A percentile compares a stretch with the other conserved stretches of the same genome.
Conservation (phyloP, 768 basidiomycete species). For the Xanthoconium stramineum region DNA sequence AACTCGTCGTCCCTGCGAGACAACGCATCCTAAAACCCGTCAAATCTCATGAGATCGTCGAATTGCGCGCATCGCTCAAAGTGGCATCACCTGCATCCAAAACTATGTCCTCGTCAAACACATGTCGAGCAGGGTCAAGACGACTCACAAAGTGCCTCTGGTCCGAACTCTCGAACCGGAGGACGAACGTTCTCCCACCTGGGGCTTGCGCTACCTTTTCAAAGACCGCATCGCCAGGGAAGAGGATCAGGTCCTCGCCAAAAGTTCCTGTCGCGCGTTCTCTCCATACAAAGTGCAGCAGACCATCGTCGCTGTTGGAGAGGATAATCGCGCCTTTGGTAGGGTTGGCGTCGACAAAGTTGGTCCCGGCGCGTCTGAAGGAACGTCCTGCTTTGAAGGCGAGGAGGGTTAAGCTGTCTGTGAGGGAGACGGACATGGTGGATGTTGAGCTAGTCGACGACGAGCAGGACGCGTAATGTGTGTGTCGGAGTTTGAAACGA, state of each 20-base stretch:
- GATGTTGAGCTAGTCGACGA: not conserved
- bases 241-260: constrained; percentile 83
- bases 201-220: constrained; percentile 65
- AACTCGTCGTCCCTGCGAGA: constrained; percentile 69
- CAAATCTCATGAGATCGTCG: not conserved
- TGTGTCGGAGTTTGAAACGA: constrained; percentile 21
- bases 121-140: not conserved
- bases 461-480: not conserved
- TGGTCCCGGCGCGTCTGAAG: constrained; percentile 62
- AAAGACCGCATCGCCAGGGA: constrained; percentile 83
- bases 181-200: constrained; percentile 74
- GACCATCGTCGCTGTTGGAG: constrained; percentile 66
- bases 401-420: constrained; percentile 33
- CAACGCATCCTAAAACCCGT: constrained; percentile 55
- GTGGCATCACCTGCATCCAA: constrained; percentile 72
- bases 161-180: constrained; percentile 89
- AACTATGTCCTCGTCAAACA: constrained; percentile 46
- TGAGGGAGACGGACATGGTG: constrained; percentile 26
- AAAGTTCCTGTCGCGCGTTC: constrained; percentile 57
- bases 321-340: constrained; percentile 74
- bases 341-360: constrained; percentile 62
- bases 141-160: constrained; percentile 81
- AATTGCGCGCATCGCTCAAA: not conserved
- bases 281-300: constrained; percentile 80
- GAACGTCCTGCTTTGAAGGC: constrained; percentile 73